A percentile compares a stretch with the other conserved stretches of the same genome.
phyloP scores from a whole-genome alignment of 257 asterid genomes.

The Solanum chmielewskii region DNA sequence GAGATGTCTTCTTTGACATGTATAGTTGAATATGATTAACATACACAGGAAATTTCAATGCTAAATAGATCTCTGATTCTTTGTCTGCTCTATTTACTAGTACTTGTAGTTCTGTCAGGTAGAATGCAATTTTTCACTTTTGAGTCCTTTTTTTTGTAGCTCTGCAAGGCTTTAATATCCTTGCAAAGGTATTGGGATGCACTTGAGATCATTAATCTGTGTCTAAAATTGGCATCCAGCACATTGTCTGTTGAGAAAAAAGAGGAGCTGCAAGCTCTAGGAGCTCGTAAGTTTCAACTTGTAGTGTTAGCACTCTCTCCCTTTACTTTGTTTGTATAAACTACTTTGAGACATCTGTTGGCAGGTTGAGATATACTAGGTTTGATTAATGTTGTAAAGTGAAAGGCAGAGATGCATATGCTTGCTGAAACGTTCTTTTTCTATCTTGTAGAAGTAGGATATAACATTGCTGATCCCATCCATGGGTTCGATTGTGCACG shows the following conservation, averaged over 20 bases:
- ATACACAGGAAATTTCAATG: neutral
- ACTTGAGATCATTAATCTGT: constrained; percentile 51
- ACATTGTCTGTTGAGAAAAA: constrained; percentile 37
- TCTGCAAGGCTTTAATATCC: constrained; percentile 67
- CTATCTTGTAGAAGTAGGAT: constrained; percentile 42
- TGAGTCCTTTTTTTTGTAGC: constrained; percentile 11
- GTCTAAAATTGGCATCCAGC: constrained; percentile 49
- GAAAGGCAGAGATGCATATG: neutral
- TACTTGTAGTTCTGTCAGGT: neutral
- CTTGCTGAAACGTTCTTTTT: neutral
- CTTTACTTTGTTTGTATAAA: neutral
- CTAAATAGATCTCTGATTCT: neutral
- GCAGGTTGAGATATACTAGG: neutral
- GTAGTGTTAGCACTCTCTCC: neutral
- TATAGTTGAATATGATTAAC: neutral
- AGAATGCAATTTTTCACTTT: neutral
- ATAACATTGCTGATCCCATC: constrained; percentile 52
- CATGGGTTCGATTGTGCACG: constrained; percentile 67
- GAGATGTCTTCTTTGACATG: neutral
- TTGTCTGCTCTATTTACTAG: neutral
- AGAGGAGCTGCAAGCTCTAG: constrained; percentile 62
- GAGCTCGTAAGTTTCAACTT: constrained; percentile 59
- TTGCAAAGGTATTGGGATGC: constrained; percentile 66
- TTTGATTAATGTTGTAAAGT: neutral
- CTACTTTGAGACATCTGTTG: neutral